Conservation (phyloP, 163 green algal species). For the Chlorella variabilis region DNA sequence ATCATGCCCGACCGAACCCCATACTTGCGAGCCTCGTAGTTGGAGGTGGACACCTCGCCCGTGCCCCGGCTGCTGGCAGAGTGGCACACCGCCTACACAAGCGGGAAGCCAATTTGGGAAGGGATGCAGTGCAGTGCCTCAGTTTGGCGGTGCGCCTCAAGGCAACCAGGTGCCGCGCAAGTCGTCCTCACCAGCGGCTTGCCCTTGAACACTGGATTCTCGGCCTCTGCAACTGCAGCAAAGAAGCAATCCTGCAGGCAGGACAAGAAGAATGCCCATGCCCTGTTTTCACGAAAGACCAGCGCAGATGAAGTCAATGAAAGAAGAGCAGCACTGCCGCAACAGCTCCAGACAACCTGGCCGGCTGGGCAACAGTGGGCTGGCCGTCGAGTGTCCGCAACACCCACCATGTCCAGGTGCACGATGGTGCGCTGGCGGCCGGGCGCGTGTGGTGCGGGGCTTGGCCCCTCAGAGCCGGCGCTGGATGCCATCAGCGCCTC, state of each 20-base stretch:
- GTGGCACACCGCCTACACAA: slow-evolving; percentile 83
- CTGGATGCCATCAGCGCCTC: slow-evolving; percentile 54
- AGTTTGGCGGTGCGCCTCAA: too few species aligned
- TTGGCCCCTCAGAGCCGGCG: slow-evolving; percentile 16
- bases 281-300: too few species aligned
- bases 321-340: too few species aligned
- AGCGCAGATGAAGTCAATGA: too few species aligned
- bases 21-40: slow-evolving; percentile 78
- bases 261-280: too few species aligned
- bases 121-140: too few species aligned
- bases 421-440: slow-evolving; percentile 73
- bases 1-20: slow-evolving; percentile 89
- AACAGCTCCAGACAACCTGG: too few species aligned
- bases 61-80: slow-evolving; percentile 73
- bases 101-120: background rate
- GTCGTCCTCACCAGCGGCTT: slow-evolving; percentile 68
- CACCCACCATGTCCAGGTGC: slow-evolving; percentile 94
- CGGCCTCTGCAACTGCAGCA: slow-evolving; percentile 76
- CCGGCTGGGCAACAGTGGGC: too few species aligned
- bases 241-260: slow-evolving; percentile 92
- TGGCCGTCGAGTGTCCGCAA: too few species aligned
- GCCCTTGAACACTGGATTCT: slow-evolving; percentile 74
- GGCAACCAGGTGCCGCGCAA: too few species aligned
- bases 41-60: slow-evolving; percentile 83
- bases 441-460: background rate